Percentiles rank a stretch among this genome's conserved stretches.
Evolutionary conservation across 345 rosid genomes (phyloP).

Genomic region (Eucalyptus cladocalyx): DNA sequence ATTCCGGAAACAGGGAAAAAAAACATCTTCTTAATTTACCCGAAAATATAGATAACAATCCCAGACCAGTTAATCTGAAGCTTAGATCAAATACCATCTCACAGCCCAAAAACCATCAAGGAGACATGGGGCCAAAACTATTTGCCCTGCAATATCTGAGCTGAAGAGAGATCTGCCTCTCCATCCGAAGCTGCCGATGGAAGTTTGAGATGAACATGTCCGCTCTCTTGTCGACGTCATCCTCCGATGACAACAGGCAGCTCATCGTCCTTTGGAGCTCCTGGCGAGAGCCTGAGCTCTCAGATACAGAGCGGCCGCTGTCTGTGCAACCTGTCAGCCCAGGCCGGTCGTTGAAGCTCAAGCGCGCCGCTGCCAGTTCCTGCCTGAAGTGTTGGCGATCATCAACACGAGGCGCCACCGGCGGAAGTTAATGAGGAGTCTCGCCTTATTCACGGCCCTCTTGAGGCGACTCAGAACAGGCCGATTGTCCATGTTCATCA

Average conservation of each 20-base stretch:
- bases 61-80: background rate
- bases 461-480: constrained; percentile 42
- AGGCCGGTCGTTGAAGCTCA: constrained; percentile 55
- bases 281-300: constrained; percentile 2
- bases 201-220: constrained; percentile 74
- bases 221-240: constrained; percentile 59
- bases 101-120: background rate
- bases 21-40: background rate
- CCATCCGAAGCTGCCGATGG: constrained; percentile 64
- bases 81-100: background rate
- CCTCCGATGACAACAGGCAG: constrained; percentile 23
- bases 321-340: constrained; percentile 33
- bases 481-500: background rate
- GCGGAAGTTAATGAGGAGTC: constrained; percentile 30
- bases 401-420: constrained; percentile 36
- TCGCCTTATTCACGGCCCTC: constrained; percentile 65
- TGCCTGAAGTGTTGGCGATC: background rate
- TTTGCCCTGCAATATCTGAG: constrained; percentile 30
- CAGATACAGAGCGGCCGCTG: background rate
- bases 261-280: constrained; percentile 37
- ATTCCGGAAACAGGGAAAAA: background rate
- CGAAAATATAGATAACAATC: background rate
- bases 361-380: background rate
- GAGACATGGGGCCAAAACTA: constrained; percentile 21
- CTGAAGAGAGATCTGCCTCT: constrained; percentile 73